Evolutionary conservation across 768 basidiomycete genomes (phyloP), one percentile per base, ranked within the genome.

Genomic region (Boletus insuetus): DNA sequence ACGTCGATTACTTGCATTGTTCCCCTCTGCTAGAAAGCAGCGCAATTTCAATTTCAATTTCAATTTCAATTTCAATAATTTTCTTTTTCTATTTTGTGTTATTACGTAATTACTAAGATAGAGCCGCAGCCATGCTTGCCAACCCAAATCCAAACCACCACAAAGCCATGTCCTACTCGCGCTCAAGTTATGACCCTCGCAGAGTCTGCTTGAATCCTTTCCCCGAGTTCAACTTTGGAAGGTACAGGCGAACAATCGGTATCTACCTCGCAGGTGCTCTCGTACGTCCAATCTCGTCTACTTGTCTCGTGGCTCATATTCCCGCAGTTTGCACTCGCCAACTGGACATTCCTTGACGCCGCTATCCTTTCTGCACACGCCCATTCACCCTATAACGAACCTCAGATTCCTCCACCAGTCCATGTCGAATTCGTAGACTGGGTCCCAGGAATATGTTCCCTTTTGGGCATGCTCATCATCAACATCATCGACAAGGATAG

Each of bases 261-360:
- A 88, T 98, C 12, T 98, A 98, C 71, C 75, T 93, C 53, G 89
- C 94, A 1, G 96, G 96, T 40, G 95, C 86, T 46, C 77, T 99
- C 59, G 95, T 98, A 68, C 59, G 93, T 82, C 49, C 19, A 38
- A 49, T 44, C 39, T n/a, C 52, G n/a, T 32, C 57, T 44, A 19
- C 31, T 5, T 6, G 34, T 17, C 4, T n/a, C 17, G 4, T 19
- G 10, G 13, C 51, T 45, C 26, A 32, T 8, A 6, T 20, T 8
- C 22, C 19, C 16, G 5, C 44, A 95, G 95, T 98, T 98, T 71
- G 91, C 94, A 1, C 75, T 98, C 19, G 95, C 93, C 29, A 92
- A 91, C 71, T 98, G 96, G 94, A 81, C 89, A 4, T 94, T 99
- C 74, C 77, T 98, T 53, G 96, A 98, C 64, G 96, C 97, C 14